Evolutionary conservation across 306 rosid species (phyloP).

Genomic region (Prunus padus): DNA sequence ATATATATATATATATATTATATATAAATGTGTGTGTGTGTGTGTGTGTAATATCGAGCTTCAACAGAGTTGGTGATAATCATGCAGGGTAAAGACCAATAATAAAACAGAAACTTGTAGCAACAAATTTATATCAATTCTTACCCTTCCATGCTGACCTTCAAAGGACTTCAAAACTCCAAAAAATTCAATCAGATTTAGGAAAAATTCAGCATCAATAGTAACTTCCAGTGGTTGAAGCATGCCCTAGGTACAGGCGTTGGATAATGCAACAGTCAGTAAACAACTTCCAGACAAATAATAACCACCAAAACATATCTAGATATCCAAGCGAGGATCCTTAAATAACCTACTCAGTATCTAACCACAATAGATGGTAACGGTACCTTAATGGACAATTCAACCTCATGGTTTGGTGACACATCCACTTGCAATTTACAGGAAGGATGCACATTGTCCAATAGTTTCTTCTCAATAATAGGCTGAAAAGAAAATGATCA

Average conservation of each 20-base stretch:
- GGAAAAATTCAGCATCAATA: constrained; percentile 47
- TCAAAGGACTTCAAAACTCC: constrained; percentile 54
- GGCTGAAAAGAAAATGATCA: constrained; percentile 52
- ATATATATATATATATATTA: background rate
- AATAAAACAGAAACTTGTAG: background rate
- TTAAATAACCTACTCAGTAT: constrained; percentile 14
- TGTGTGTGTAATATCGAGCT: no score
- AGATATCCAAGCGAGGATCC: constrained; percentile 24
- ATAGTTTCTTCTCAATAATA: constrained; percentile 28
- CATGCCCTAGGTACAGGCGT: constrained; percentile 53
- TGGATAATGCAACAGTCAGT: constrained; percentile 5
- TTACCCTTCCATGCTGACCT: constrained; percentile 77
- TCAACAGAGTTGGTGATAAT: background rate
- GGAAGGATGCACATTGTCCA: constrained; percentile 42
- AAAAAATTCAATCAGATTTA: constrained; percentile 47
- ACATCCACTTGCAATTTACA: constrained; percentile 56
- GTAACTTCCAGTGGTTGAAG: constrained; percentile 65
- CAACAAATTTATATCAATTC: constrained; percentile 3
- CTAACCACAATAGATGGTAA: constrained; percentile 19
- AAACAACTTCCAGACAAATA: constrained; percentile 6
- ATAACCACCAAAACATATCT: background rate
- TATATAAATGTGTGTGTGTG: background rate
- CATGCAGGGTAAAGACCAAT: background rate
- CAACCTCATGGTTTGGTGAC: constrained; percentile 49
- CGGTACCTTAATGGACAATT: constrained; percentile 63